Base-by-base conservation (phyloP, 2,329 filamentous ascomycete species). In the Basipetospora chlamydospora region DNA sequence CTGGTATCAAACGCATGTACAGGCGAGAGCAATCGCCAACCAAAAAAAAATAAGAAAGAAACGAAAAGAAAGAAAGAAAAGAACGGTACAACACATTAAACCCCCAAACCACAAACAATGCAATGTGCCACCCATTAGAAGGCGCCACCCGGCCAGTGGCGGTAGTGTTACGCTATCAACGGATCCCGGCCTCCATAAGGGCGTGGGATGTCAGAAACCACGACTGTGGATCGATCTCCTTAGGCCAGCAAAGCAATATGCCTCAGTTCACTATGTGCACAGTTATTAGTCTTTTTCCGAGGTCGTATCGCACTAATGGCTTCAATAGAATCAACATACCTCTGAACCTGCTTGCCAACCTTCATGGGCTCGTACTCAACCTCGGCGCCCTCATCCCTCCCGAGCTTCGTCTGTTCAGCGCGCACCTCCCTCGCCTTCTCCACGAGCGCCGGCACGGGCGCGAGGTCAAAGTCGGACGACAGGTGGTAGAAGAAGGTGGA, bases 401-500 rank as follows among this genome's bases (percentile, higher is more conserved):
- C 70, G 1, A 64, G 48, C 30, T 57, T 56, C 22, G 59, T 56
- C 53, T 71, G 64, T 46, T 63, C 57, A 3, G 55, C 58, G 26
- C 67, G 53, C 3, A 73, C 53, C 28, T 47, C 47, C 33, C 46
- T 52, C 5, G 70, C 69, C 43, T 54, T 53, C 29, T 61, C 59
- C 1, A 53, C 60, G 26, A 73, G 56, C 36, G 49, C 51, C 1
- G 65, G 63, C 28, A 75, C 57, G 2, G 72, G 72, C 3, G 47
- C 52, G 6, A 76, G 52, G 39, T 74, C 67, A 39, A 64, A 64
- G 45, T 76, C 71, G 13, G 67, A 72, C 28, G 60, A 62, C 18
- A 76, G 54, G 37, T 75, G 71, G 65, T 68, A 76, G 55, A 76
- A 76, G 39, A 74, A 59, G 3, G 71, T 76, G 33, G 67, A 72